phyloP scores from a whole-genome alignment of 495 filamentous ascomycete genomes.

The Rostrohypoxylon terebratum region DNA sequence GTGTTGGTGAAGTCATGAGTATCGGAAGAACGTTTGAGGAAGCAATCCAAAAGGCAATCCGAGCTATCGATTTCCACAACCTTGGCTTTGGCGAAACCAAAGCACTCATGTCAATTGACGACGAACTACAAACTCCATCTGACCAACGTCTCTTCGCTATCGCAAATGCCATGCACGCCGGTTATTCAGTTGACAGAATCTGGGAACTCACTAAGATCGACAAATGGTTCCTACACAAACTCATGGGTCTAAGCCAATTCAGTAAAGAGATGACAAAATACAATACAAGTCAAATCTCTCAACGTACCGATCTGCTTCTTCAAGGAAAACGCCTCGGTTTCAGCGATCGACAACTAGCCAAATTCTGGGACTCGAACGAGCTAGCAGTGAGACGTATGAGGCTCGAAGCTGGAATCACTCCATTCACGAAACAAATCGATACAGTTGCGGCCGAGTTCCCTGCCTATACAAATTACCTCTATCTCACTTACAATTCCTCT shows the following conservation, averaged over 20 bases:
- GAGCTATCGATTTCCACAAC: slow-evolving; percentile 94
- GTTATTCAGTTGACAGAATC: slow-evolving; percentile 94
- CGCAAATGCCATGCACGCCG: slow-evolving; percentile 94
- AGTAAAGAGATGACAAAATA: slow-evolving; percentile 78
- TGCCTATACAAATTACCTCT: slow-evolving; percentile 94
- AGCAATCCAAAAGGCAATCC: slow-evolving; percentile 97
- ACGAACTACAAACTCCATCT: slow-evolving; percentile 95
- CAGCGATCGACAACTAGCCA: slow-evolving; percentile 91
- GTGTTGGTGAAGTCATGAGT: slow-evolving; percentile 98
- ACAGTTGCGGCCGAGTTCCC: slow-evolving; percentile 98
- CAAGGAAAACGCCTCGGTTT: slow-evolving; percentile 94
- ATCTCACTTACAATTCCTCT: slow-evolving; percentile 92
- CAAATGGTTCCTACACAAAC: slow-evolving; percentile 93
- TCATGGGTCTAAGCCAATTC: slow-evolving; percentile 92
- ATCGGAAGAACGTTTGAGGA: slow-evolving; percentile 98
- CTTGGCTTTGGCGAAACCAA: slow-evolving; percentile 91
- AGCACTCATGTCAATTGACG: slow-evolving; percentile 94
- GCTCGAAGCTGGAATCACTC: slow-evolving; percentile 84
- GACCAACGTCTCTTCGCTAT: slow-evolving; percentile 98
- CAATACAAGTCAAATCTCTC: slow-evolving; percentile 74
- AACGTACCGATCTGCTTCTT: slow-evolving; percentile 67
- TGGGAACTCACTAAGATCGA: slow-evolving; percentile 98
- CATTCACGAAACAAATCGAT: slow-evolving; percentile 97
- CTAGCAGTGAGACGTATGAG: slow-evolving; percentile 84
- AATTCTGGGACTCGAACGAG: slow-evolving; percentile 93